phyloP scores from a whole-genome alignment of 768 basidiomycete genomes.

The Mycena pura region DNA sequence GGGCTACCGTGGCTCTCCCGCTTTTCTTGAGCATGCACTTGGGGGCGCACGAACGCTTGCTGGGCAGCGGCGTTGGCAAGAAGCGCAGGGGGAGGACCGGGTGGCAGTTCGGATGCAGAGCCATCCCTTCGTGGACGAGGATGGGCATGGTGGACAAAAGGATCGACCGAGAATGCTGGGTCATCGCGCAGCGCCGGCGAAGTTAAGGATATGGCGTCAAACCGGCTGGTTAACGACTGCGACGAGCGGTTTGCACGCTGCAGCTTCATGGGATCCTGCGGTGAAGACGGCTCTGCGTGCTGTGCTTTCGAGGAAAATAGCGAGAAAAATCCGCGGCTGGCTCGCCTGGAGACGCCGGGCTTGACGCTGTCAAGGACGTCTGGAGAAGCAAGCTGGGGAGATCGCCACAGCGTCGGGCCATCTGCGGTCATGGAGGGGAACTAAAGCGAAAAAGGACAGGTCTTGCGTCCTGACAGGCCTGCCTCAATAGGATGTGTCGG shows the following conservation, averaged over 20 bases:
- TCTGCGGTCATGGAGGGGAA: conserved; percentile 1
- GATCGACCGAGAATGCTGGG: conserved; percentile 20
- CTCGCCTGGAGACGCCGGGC: conserved; percentile 11
- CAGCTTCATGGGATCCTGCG: background rate
- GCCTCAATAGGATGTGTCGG: too few relatives aligned
- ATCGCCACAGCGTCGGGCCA: background rate
- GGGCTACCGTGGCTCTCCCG: background rate
- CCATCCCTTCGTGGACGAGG: conserved; percentile 5
- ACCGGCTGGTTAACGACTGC: background rate
- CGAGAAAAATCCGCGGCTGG: conserved; percentile 22
- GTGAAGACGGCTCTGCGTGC: background rate
- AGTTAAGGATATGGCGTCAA: conserved; percentile 17
- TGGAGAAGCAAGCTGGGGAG: background rate
- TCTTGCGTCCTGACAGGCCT: too few relatives aligned
- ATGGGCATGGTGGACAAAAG: conserved; percentile 10
- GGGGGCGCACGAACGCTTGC: background rate
- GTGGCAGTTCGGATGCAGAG: background rate
- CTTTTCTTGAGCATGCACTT: background rate
- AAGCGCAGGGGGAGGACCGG: background rate
- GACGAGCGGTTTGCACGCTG: background rate
- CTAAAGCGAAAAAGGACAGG: background rate
- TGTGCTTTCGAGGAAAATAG: conserved; percentile 17
- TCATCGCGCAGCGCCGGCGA: conserved; percentile 13
- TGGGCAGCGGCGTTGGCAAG: background rate
- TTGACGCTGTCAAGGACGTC: background rate